Evolutionary conservation across 176 grass and related monocot species (phyloP).

Genomic region (Carex pumila): DNA sequence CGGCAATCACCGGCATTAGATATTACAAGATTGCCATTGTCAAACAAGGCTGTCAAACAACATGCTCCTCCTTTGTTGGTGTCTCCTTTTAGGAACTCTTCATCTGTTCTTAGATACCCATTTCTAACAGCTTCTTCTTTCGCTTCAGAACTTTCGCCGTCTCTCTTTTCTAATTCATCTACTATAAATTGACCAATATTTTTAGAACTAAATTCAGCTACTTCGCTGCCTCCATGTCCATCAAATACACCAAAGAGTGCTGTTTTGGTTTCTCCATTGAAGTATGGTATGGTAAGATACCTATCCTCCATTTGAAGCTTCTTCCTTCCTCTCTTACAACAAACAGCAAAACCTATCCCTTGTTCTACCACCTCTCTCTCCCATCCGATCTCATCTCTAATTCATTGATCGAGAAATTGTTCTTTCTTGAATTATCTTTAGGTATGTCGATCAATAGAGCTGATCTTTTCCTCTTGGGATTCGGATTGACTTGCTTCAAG

Average conservation of each 20-base stretch:
- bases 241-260: slow-evolving; percentile 47
- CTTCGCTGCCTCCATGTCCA: slow-evolving; percentile 41
- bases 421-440: neutral
- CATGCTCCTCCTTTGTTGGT: slow-evolving; percentile 25
- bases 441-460: slow-evolving; percentile 30
- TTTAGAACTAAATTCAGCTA: slow-evolving; percentile 41
- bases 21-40: slow-evolving; percentile 26
- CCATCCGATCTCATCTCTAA: slow-evolving; percentile 16
- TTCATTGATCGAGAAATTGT: neutral
- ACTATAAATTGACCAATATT: slow-evolving; percentile 25
- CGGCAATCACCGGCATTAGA: slow-evolving; percentile 51
- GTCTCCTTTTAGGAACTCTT: slow-evolving; percentile 38
- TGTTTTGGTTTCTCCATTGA: slow-evolving; percentile 17
- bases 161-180: slow-evolving; percentile 18
- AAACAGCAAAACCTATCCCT: slow-evolving; percentile 29
- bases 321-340: slow-evolving; percentile 41
- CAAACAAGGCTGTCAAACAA: slow-evolving; percentile 41
- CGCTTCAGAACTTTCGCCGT: neutral
- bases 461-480: slow-evolving; percentile 21
- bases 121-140: slow-evolving; percentile 29
- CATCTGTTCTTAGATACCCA: slow-evolving; percentile 36
- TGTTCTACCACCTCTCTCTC: slow-evolving; percentile 34
- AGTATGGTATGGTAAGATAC: slow-evolving; percentile 3
- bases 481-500: slow-evolving; percentile 1
- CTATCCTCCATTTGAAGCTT: slow-evolving; percentile 39